Evolutionary conservation across 2,329 filamentous ascomycete species (phyloP).

Genomic region (Esteya vermicola): DNA sequence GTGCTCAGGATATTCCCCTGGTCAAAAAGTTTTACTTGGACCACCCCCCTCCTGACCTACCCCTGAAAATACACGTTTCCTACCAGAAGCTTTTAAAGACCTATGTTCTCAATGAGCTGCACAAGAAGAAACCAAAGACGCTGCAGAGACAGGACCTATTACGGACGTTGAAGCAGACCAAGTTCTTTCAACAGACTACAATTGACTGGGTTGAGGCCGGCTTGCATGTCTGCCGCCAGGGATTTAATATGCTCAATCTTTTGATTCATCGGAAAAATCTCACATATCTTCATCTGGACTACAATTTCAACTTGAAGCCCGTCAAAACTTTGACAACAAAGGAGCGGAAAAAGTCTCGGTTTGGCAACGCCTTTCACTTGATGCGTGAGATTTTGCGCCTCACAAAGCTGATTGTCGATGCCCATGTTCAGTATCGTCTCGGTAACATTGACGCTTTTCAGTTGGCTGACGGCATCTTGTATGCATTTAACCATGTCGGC

Average conservation of each 20-base stretch:
- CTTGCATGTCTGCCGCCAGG: constrained; percentile 92
- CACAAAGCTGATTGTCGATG: constrained; percentile 96
- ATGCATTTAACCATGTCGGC: constrained; percentile 97
- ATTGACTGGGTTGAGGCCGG: constrained; percentile 99
- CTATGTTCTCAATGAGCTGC: constrained; percentile 89
- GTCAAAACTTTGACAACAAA: constrained; percentile 98
- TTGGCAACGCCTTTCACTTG: constrained; percentile 96
- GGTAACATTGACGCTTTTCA: constrained; percentile 99
- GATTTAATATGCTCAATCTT: constrained; percentile 98
- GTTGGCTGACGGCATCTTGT: constrained; percentile 94
- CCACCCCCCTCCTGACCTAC: constrained; percentile 74
- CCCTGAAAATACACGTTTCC: constrained; percentile 93
- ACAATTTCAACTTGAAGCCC: constrained; percentile 98
- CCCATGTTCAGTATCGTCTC: constrained; percentile 91
- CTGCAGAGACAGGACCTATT: constrained; percentile 90
- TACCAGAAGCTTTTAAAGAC: constrained; percentile 97
- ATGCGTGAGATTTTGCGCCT: constrained; percentile 95
- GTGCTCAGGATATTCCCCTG: constrained; percentile 89
- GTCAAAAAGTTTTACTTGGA: constrained; percentile 99
- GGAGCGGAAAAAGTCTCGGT: constrained; percentile 97
- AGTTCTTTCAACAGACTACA: constrained; percentile 98
- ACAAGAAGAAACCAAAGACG: constrained; percentile 90
- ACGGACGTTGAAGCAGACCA: constrained; percentile 82
- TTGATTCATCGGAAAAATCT: constrained; percentile 97
- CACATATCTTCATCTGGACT: constrained; percentile 95